Conservation (phyloP, 2,329 filamentous ascomycete genomes). For the Zymoseptoria passerinii region DNA sequence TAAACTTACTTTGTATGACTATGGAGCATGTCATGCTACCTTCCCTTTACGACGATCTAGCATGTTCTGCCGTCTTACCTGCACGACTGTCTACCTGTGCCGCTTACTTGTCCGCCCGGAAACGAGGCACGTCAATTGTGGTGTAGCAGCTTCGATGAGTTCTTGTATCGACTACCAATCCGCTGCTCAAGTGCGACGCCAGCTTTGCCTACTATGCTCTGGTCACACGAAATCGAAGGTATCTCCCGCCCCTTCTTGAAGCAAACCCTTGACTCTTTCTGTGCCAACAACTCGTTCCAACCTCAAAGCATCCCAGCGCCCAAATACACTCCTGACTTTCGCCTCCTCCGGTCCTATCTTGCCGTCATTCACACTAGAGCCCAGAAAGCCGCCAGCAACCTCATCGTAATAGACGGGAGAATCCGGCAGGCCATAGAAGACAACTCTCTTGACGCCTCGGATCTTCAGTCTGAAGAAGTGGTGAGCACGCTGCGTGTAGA, state of each 20-base stretch:
- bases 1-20: no score
- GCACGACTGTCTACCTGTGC: no score
- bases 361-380: slow-evolving; percentile 47
- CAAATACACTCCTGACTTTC: slow-evolving; percentile 58
- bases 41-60: no score
- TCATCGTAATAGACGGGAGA: slow-evolving; percentile 77
- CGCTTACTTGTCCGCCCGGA: no score
- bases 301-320: slow-evolving; percentile 80
- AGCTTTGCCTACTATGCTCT: no score
- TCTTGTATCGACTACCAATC: no score
- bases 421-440: slow-evolving; percentile 85
- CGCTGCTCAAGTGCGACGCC: no score
- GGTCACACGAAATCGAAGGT: slow-evolving; percentile 83
- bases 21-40: no score
- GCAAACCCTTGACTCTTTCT: slow-evolving; percentile 72
- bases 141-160: no score
- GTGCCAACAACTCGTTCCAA: slow-evolving; percentile 81
- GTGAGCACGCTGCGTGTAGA: slow-evolving; percentile 94
- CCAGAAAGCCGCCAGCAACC: slow-evolving; percentile 60
- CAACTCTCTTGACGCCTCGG: slow-evolving; percentile 70
- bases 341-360: slow-evolving; percentile 44
- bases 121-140: no score
- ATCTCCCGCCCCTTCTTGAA: slow-evolving; percentile 56
- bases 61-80: no score
- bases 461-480: slow-evolving; percentile 88